These are phyloP conservation scores for Naganishia cerealis DNA, from an alignment of 1,284 basidiomycete genomes.

Conservation along the genomic window DNA sequence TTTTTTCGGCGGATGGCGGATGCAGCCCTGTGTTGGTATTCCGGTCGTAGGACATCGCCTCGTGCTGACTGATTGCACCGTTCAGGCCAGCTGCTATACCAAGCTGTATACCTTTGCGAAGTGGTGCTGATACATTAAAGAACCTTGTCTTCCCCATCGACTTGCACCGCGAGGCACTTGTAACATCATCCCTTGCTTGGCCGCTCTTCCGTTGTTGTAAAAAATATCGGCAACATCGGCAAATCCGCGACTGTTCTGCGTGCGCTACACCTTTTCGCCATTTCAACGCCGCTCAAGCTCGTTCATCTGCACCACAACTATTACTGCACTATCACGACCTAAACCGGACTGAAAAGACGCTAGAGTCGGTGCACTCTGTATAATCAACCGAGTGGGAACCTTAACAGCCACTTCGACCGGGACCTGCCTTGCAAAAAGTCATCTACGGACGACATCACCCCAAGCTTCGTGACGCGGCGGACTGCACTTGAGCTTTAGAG, in stretches of 20 bases:
- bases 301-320: not conserved
- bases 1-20: conserved; percentile 19
- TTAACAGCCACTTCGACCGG: not conserved
- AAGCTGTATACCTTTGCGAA: conserved; percentile 11
- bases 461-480: not conserved
- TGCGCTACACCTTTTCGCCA: conserved; percentile 28
- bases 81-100: not conserved
- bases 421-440: not conserved
- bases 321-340: not conserved
- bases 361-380: conserved; percentile 2
- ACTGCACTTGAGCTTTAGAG: not conserved
- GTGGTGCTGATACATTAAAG: conserved; percentile 1
- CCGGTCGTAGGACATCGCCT: conserved; percentile 17
- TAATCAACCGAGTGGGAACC: not conserved
- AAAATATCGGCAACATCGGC: conserved; percentile 7
- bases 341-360: conserved; percentile 10
- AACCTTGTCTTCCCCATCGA: not conserved
- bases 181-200: not conserved
- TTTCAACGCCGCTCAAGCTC: conserved; percentile 24
- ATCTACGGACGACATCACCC: not conserved
- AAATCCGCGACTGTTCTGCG: not conserved
- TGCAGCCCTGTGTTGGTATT: not conserved
- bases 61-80: not conserved
- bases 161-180: not conserved
- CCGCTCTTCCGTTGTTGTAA: conserved; percentile 1